Evolutionary conservation across 2,329 filamentous ascomycete species (phyloP).

Genomic region (Pyrenophora seminiperda): DNA sequence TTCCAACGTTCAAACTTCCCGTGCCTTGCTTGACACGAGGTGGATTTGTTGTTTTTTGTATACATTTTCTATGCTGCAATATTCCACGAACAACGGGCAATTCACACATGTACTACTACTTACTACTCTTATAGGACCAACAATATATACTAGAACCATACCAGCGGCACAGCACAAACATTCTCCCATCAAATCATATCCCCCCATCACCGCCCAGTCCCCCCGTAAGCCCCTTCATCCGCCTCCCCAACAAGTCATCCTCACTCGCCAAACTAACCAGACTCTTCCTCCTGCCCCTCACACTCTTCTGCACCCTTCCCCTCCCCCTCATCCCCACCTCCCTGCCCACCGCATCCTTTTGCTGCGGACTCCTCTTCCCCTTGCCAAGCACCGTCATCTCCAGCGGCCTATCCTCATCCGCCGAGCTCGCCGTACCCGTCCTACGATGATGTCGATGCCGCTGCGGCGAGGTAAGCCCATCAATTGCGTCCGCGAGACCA

Average conservation of each 20-base stretch:
- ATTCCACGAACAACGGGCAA: too few relatives aligned
- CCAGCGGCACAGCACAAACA: too few relatives aligned
- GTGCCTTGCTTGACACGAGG: too few relatives aligned
- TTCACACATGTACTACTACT: too few relatives aligned
- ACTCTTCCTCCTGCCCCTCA: constrained; percentile 46
- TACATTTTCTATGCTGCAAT: too few relatives aligned
- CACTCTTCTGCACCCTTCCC: constrained; percentile 34
- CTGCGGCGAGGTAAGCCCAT: constrained; percentile 50
- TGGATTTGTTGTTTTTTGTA: too few relatives aligned
- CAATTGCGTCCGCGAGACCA: constrained; percentile 82
- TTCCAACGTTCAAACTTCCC: too few relatives aligned
- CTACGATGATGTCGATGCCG: constrained; percentile 53
- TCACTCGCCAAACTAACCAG: constrained; percentile 54
- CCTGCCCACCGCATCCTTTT: not conserved
- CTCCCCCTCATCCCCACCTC: constrained; percentile 18
- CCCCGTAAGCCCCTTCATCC: constrained; percentile 56
- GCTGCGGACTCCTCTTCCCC: constrained; percentile 29
- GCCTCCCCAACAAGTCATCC: constrained; percentile 54
- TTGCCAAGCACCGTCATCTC: constrained; percentile 68
- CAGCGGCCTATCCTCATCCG: constrained; percentile 78
- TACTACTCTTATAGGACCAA: too few relatives aligned
- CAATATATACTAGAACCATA: too few relatives aligned
- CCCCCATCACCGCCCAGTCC: constrained; percentile 42
- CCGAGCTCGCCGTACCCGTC: constrained; percentile 60
- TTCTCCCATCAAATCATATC: constrained; percentile 6